phyloP scores from a whole-genome alignment of 179 eudicot genomes.

The Beta lomatogona region DNA sequence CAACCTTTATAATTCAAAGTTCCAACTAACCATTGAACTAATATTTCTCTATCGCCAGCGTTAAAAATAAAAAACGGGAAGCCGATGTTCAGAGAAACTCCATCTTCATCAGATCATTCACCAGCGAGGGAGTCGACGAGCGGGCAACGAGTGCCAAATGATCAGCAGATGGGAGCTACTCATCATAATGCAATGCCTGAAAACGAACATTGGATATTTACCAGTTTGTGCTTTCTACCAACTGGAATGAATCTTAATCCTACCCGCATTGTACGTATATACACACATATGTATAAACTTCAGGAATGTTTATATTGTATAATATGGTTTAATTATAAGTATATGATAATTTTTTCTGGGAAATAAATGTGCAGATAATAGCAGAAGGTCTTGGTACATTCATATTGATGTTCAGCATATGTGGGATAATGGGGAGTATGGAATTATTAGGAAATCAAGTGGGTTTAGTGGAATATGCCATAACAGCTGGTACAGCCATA shows the following conservation, averaged over 20 bases:
- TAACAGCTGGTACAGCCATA: conserved; percentile 71
- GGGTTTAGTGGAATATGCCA: conserved; percentile 70
- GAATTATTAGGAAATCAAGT: conserved; percentile 44
- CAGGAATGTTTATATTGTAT: too few species aligned
- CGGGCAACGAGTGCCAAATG: conserved; percentile 24
- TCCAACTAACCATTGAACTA: conserved; percentile 5
- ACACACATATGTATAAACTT: too few species aligned
- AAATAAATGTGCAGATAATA: conserved; percentile 43
- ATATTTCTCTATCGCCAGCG: neutral
- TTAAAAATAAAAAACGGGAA: neutral
- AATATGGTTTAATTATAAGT: conserved; percentile 35
- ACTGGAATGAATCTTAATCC: conserved; percentile 30
- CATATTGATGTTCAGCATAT: conserved; percentile 67
- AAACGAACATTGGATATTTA: conserved; percentile 11
- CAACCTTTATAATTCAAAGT: neutral
- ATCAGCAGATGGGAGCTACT: conserved; percentile 41
- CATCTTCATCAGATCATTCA: conserved; percentile 26
- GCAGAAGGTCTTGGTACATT: conserved; percentile 76
- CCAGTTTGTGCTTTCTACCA: conserved; percentile 20
- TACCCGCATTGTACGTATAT: conserved; percentile 46
- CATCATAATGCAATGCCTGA: conserved; percentile 16
- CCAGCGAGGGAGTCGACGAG: conserved; percentile 42
- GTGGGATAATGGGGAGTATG: conserved; percentile 68
- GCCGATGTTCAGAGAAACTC: conserved; percentile 32
- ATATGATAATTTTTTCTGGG: neutral